Base-by-base conservation (phyloP, 2,329 filamentous ascomycete species). In the Onygenales sp. region DNA sequence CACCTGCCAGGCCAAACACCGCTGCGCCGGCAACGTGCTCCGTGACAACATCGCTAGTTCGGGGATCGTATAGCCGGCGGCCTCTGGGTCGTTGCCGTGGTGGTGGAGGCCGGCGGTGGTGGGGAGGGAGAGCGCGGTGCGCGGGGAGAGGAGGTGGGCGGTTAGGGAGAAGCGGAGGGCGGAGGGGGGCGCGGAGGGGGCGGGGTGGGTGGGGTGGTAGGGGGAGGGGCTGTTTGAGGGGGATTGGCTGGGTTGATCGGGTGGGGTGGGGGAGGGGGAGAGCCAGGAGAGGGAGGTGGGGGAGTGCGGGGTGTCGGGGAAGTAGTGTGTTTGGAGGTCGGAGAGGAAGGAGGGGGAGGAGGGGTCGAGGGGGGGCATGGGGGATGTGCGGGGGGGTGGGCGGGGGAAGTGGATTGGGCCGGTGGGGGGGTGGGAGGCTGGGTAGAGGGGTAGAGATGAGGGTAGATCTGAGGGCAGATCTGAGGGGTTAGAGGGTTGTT, bases 271-370 rank as follows among this genome's bases (percentile, higher is more conserved):
- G 4, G 84, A 83, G 11, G 86, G 85, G 50, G 85, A 83, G 81
- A 97, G 93, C 92, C 92, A 98, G 17, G 89, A 87, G 3, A 96
- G 81, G 51, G 88, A 86, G 55, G 85, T 84, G 0, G 91, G 90
- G 69, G 96, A 89, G 52, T 90, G 83, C 2, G 91, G 83, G 1
- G 95, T 84, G 57, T 84, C 82, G 10, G 93, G 91, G 71, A 96
- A 98, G 78, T 95, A 98, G 69, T 96, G 95, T 21, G 83, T 74
- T 75, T 95, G 91, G 5, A 98, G 82, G 54, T 88, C 85, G 46
- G 81, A 72, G 54, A 97, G 83, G 73, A 97, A 97, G 64, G 89
- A 78, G 0, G 88, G 85, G 55, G 91, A 88, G 39, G 82, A 76
- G 0, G 91, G 90, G 67, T 97, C 89, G 58, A 97, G 85, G 55